Base-by-base conservation (phyloP, 1,284 basidiomycete species). In the Golubevia sp. region DNA sequence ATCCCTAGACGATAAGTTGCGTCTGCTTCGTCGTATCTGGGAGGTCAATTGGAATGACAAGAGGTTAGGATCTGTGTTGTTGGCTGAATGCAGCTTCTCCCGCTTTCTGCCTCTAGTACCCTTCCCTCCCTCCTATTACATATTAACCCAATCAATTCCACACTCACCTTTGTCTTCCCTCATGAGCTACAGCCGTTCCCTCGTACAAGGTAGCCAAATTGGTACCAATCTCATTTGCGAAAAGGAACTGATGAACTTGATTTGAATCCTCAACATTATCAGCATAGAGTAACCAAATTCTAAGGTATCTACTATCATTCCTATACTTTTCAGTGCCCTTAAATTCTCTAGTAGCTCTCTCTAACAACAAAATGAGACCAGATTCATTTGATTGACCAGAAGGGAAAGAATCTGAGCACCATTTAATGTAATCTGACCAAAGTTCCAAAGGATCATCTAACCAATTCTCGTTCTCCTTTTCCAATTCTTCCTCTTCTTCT, bases 221-320 rank as follows among this genome's bases (percentile, higher is more conserved):
- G 2, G 88, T 90, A 0, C 93, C 94, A 76, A 96, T 91, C 56
- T 91, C 90, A 60, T 89, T 90, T 53, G 89, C 89, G 63, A 93
- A 86, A 58, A 96, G 85, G 80, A 91, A 91, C 30, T 5, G 11
- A 73, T 74, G 77, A 54, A 83, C 67, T 50, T 82, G 70, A 20
- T 70, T 65, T 3, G 79, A 76, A 23, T 67, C 70, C 25, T 83
- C 80, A 23, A 77, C 76, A 51, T 80, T 73, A 30, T 74, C 59
- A 1, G 80, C 79, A 80, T 94, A 94, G 64, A 91, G 86, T 18
- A 90, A 88, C 94, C 94, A 97, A 30, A 96, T 85, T 82, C 91
- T 92, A 55, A 97, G 87, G 84, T 97, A 97, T 49, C 95, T 88
- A 59, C 92, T 85, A 85, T 98, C 95, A 67, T 90, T 90, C 75